Base-by-base conservation (phyloP, 345 rosid genomes). In the Gossypium turneri region DNA sequence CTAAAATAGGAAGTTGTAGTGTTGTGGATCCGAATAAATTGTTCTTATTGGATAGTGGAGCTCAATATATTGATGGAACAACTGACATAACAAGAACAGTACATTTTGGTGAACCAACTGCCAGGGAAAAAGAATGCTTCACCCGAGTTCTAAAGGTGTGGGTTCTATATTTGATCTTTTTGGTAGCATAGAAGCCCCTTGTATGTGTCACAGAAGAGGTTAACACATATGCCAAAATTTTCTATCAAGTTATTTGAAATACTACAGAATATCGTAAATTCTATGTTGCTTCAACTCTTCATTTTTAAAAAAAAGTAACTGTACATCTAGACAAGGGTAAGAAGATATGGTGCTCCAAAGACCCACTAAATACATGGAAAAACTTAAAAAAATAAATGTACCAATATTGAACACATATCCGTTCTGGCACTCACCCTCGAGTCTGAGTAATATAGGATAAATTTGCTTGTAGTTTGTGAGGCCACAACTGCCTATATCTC, bases 21-120 rank as follows among this genome's bases (percentile, higher is more conserved):
- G 70, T 85, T 73, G 90, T 94, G 75, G 94, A 90, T 82, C 80
- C 90, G 22, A 75, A 80, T 43, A 94, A 94, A 64, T 86, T 94
- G 41, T 92, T 92, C 76, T 81, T 94, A 27, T 87, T 94, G 38
- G 98, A 94, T 73, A 92, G 97, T 81, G 98, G 98, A 81, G 98
- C 98, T 79, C 98, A 94, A 75, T 92, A 88, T 83, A 80, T 89
- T 34, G 98, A 94, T 80, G 98, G 98, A 79, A 94, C 97, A 76
- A 94, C 98, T 67, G 98, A 94, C 75, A 86, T 94, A 77, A 94
- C 98, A 34, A 86, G 98, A 83, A 94, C 98, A 9, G 98, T 88
- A 29, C 98, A 94, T 78, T 94, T 92, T 82, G 89, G 92, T 29
- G 85, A 88, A 80, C 98, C 98, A 72, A 84, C 91, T 55, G 76